Base-by-base conservation (phyloP, 1,284 basidiomycete species). In the Stereum hirsutum region DNA sequence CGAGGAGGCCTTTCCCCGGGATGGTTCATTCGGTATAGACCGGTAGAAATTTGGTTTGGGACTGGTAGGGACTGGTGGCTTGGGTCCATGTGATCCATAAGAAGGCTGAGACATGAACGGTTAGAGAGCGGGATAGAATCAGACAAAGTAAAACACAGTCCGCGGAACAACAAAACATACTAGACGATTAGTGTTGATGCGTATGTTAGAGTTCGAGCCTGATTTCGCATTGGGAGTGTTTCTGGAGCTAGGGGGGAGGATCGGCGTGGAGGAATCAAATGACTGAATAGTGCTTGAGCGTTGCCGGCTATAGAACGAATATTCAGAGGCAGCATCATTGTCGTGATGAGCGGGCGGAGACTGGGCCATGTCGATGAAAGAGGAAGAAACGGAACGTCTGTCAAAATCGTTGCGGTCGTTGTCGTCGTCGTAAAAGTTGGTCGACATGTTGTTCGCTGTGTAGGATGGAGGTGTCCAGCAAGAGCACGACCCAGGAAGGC, bases 321-420 rank as follows among this genome's bases (percentile, higher is more conserved):
- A 21, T 15, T 48, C 43, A 14, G 45, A 44, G 41, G 15, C 30
- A 11, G 34, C 19, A 12, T 35, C 30, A 3, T 27, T 20, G n/a
- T 42, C 39, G 19, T 11, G 45, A 15, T 25, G 10, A 2, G 40
- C 21, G 15, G 52, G 40, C 26, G 44, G 39, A 15, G 70, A 65
- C 0, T 75, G 72, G 38, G 62, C 57, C 40, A 79, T 58, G 57
- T 80, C 78, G 36, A 81, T 76, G 55, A 79, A 80, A 19, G 77
- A 80, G 14, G 56, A 45, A 48, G 44, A 48, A 49, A 57, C 54
- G 11, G 42, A 42, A 32, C 15, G 40, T 28, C 23, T n/a, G 31
- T 48, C 44, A 32, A 39, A 39, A 32, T 40, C 19, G 25, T 42
- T 43, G 34, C 14, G 12, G 49, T 19, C 21, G 33, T 20, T 31